Evolutionary conservation across 73 alveolate genomes (phyloP).

Genomic region (Stentor roeselii): DNA sequence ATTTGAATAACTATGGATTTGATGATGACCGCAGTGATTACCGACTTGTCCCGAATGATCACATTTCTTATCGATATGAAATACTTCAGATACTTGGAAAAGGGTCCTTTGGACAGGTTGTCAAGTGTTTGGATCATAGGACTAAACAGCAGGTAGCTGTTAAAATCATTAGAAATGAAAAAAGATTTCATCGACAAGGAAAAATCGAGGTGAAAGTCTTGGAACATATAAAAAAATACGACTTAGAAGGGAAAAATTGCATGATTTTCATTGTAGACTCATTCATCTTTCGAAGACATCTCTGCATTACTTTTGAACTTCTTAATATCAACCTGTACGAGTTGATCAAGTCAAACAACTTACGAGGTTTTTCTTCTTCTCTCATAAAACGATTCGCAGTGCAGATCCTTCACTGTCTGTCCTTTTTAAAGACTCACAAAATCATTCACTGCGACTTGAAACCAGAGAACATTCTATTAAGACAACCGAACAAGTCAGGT

Average conservation of each 20-base stretch:
- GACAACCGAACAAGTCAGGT: slow-evolving; percentile 55
- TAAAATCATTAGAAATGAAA: slow-evolving; percentile 85
- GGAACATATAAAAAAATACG: slow-evolving; percentile 55
- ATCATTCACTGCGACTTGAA: slow-evolving; percentile 85
- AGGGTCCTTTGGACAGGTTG: slow-evolving; percentile 96
- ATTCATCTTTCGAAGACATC: slow-evolving; percentile 56
- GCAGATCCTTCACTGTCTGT: slow-evolving; percentile 56
- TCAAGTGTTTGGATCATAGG: slow-evolving; percentile 88
- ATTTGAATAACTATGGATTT: slow-evolving; percentile 6
- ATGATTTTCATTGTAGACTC: slow-evolving; percentile 44
- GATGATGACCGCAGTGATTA: slow-evolving; percentile 89
- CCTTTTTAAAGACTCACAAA: slow-evolving; percentile 46
- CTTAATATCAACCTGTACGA: slow-evolving; percentile 72
- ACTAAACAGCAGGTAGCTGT: slow-evolving; percentile 76
- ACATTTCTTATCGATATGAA: slow-evolving; percentile 92
- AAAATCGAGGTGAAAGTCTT: slow-evolving; percentile 82
- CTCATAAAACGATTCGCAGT: slow-evolving; percentile 65
- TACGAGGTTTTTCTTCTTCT: slow-evolving; percentile 65
- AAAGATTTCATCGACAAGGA: slow-evolving; percentile 89
- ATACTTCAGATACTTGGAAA: slow-evolving; percentile 77
- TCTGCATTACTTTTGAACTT: slow-evolving; percentile 70
- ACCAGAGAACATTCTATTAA: slow-evolving; percentile 79
- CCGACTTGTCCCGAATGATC: slow-evolving; percentile 67
- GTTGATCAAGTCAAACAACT: slow-evolving; percentile 58
- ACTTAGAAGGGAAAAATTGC: slow-evolving; percentile 41